Evolutionary conservation across 179 eudicot genomes (phyloP).

Genomic region (Camellia oleifera): DNA sequence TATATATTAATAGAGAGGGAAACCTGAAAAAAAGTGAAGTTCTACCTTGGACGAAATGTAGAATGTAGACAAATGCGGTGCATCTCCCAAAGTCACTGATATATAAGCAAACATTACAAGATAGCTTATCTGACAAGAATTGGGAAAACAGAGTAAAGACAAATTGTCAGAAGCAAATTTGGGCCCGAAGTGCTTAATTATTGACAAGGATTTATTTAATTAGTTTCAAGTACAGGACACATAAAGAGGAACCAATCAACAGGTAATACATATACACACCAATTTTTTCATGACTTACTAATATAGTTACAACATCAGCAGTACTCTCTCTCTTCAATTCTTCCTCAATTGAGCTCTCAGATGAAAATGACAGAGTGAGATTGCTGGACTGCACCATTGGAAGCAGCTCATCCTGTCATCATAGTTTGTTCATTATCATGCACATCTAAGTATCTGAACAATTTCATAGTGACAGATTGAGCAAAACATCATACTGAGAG

Average conservation of each 20-base stretch:
- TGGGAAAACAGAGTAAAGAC: slow-evolving; percentile 4
- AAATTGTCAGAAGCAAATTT: slow-evolving; percentile 14
- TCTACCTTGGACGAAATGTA: slow-evolving; percentile 67
- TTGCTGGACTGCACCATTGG: slow-evolving; percentile 61
- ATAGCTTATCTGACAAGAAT: slow-evolving; percentile 64
- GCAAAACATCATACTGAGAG: background rate
- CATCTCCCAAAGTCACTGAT: slow-evolving; percentile 72
- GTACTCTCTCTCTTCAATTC: slow-evolving; percentile 84
- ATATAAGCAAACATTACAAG: slow-evolving; percentile 90
- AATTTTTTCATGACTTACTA: slow-evolving; percentile 33
- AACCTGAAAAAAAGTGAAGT: slow-evolving; percentile 10
- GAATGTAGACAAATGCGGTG: slow-evolving; percentile 50
- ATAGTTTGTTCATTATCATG: slow-evolving; percentile 3
- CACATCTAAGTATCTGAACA: background rate
- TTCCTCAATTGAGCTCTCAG: slow-evolving; percentile 82
- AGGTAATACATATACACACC: background rate
- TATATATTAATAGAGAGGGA: slow-evolving; percentile 1
- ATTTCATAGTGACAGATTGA: background rate
- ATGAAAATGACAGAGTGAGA: slow-evolving; percentile 66
- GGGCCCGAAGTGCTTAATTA: background rate
- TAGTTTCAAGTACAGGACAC: background rate
- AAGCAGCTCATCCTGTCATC: slow-evolving; percentile 54
- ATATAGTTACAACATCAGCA: slow-evolving; percentile 68
- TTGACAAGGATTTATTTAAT: background rate
- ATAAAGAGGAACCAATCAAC: slow-evolving; percentile 4